Percentiles rank a stretch among this genome's conserved stretches.
Conservation (phyloP, 1,284 basidiomycete genomes). For the Ceratobasidium sp. region DNA sequence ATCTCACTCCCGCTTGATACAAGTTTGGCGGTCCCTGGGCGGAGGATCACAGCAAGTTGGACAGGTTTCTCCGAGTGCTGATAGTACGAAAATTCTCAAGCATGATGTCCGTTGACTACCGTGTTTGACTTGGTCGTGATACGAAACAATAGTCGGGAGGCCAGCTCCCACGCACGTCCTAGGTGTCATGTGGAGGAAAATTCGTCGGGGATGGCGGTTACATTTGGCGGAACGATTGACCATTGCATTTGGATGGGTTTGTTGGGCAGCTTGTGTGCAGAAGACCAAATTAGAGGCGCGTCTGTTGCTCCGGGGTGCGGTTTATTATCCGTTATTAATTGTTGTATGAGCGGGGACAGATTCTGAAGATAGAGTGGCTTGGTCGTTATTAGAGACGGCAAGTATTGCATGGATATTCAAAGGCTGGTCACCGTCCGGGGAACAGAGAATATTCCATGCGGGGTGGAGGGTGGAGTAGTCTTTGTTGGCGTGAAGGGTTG, state of each 20-base stretch:
- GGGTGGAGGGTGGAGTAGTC: conserved; percentile 18
- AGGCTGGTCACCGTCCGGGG: conserved; percentile 17
- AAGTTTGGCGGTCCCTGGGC: conserved; percentile 26
- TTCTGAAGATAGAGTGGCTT: neutral
- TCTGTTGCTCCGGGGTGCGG: conserved; percentile 15
- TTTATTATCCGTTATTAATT: neutral
- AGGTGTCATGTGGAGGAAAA: conserved; percentile 16
- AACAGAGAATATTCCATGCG: conserved; percentile 10
- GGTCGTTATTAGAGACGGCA: neutral
- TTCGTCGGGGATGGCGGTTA: conserved; percentile 13
- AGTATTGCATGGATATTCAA: conserved; percentile 17
- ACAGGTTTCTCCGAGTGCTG: conserved; percentile 8
- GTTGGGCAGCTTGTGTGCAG: conserved; percentile 15
- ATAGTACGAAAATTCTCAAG: conserved; percentile 25
- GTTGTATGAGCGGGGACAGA: conserved; percentile 24
- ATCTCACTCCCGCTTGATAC: neutral
- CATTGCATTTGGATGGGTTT: conserved; percentile 18
- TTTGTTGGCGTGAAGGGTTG: neutral
- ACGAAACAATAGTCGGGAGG: conserved; percentile 1
- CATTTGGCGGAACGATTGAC: conserved; percentile 11
- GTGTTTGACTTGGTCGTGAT: neutral
- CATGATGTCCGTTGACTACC: neutral
- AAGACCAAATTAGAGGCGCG: conserved; percentile 23
- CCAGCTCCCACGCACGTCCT: conserved; percentile 1
- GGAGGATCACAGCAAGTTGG: neutral